Base-by-base conservation (phyloP, 2,329 filamentous ascomycete species). In the Xylariaceae sp. region DNA sequence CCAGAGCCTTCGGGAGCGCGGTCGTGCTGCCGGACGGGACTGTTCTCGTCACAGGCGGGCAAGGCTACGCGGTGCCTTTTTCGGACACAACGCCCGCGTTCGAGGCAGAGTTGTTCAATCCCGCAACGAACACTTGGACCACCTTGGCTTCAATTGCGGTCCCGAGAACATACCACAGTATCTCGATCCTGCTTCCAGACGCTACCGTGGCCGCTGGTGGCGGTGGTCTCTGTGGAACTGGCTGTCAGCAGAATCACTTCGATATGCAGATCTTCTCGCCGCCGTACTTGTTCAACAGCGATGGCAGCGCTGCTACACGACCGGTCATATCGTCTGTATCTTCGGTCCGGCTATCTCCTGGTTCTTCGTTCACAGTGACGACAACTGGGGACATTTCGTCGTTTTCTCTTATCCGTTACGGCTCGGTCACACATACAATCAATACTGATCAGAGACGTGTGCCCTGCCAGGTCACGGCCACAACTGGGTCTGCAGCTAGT, bases 391-490 rank as follows among this genome's bases (percentile, higher is more conserved):
- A 60, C 6, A 60, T 65, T 1, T 57, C 60, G 2, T 66, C 60
- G 10, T 75, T 73, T 44, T 70, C 73, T 6, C 57, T 80, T 2
- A 60, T 81, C 19, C 65, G 78, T n/a, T 67, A 72, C 36, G 71
- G 75, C 1, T 71, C 70, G 1, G 66, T 66, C 1, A 80, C 78
- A 1, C 77, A 80, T 55, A 73, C 75, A 1, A 72, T 80, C 17
- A 75, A 82, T 52, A 80, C 76, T 0, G 79, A 82, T 60, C 77
- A 81, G 63, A 63, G 79, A 11, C 71, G 77, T 5, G 71, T 81
- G 47, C 64, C 73, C 22, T 60, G 75, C 16, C 64, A 63, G 1
- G 50, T 61, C 2, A 47, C 47, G 4, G 53, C 47, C 12, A 53
- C 42, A 12, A 46, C 48, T 10, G 64, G 64, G 1, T 64, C 59